Evolutionary conservation across 2,329 filamentous ascomycete genomes (phyloP).

Genomic region (Samsoniella hepiali): DNA sequence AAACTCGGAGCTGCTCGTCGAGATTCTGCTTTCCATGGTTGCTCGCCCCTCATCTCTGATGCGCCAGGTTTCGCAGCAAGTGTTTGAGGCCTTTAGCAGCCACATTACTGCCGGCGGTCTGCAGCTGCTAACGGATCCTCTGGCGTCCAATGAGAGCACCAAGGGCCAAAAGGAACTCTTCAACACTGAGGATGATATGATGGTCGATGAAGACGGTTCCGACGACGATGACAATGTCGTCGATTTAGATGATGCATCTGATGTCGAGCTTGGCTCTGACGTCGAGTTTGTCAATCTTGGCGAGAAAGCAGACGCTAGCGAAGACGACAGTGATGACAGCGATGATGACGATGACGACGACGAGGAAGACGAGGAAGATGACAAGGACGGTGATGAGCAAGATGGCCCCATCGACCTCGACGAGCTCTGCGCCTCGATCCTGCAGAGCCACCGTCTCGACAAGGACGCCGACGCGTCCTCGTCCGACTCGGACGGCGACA

Average conservation of each 20-base stretch:
- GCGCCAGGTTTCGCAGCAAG: constrained; percentile 80
- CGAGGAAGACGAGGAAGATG: constrained; percentile 40
- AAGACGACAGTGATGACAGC: constrained; percentile 38
- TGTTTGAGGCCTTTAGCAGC: constrained; percentile 77
- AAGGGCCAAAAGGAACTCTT: constrained; percentile 87
- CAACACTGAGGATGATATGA: constrained; percentile 61
- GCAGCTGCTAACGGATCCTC: constrained; percentile 61
- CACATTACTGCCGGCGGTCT: constrained; percentile 72
- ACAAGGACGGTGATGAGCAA: constrained; percentile 40
- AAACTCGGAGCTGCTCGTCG: constrained; percentile 71
- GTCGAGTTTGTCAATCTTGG: constrained; percentile 46
- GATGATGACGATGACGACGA: constrained; percentile 47
- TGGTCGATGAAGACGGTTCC: constrained; percentile 45
- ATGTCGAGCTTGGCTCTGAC: constrained; percentile 48
- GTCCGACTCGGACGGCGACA: constrained; percentile 68
- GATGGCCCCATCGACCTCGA: constrained; percentile 56
- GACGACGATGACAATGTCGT: constrained; percentile 34
- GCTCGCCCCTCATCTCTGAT: constrained; percentile 81
- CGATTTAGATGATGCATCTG: constrained; percentile 37
- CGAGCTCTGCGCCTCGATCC: constrained; percentile 71
- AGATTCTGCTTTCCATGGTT: constrained; percentile 86
- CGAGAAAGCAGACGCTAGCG: constrained; percentile 42
- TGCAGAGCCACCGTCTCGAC: constrained; percentile 67
- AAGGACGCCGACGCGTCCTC: constrained; percentile 55
- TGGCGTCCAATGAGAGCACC: constrained; percentile 75